Percentiles rank a stretch among this genome's conserved stretches.
These are phyloP conservation scores for Neurospora sp. DNA, from an alignment of 495 filamentous ascomycete species.

Conservation along the genomic window DNA sequence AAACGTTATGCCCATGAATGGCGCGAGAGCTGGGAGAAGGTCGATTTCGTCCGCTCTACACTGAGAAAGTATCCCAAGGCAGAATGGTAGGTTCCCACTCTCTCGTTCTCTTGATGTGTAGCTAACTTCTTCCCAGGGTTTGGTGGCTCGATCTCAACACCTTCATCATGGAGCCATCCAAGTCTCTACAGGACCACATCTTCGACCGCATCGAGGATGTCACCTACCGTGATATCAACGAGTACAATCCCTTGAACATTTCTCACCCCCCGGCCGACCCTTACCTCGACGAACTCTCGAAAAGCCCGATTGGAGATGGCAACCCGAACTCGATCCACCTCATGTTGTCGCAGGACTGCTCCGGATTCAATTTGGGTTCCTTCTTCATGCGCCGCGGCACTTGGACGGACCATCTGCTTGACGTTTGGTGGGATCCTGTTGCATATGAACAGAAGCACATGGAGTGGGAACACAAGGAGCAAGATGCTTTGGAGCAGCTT, in stretches of 20 bases:
- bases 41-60: conserved; percentile 83
- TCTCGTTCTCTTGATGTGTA: no score
- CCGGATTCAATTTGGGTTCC: conserved; percentile 91
- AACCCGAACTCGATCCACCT: conserved; percentile 69
- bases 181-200: conserved; percentile 82
- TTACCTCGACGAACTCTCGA: conserved; percentile 66
- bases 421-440: conserved; percentile 98
- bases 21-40: conserved; percentile 99
- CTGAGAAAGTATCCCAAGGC: conserved; percentile 91
- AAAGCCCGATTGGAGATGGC: conserved; percentile 64
- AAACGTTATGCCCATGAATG: conserved; percentile 98
- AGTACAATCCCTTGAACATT: conserved; percentile 93
- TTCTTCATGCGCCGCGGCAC: conserved; percentile 80
- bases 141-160: conserved; percentile 99
- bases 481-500: conserved; percentile 87
- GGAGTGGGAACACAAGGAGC: conserved; percentile 98
- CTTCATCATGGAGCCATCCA: conserved; percentile 92
- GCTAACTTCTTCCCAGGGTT: conserved; percentile 56
- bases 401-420: conserved; percentile 87
- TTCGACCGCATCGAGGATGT: conserved; percentile 67
- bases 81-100: conserved; percentile 64
- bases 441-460: conserved; percentile 98
- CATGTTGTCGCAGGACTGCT: conserved; percentile 86
- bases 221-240: conserved; percentile 93
- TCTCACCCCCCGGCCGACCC: conserved; percentile 61